Percentiles rank a stretch among this genome's conserved stretches.
Conservation (phyloP, 2,329 filamentous ascomycete genomes). For the Fusarium torreyae region DNA sequence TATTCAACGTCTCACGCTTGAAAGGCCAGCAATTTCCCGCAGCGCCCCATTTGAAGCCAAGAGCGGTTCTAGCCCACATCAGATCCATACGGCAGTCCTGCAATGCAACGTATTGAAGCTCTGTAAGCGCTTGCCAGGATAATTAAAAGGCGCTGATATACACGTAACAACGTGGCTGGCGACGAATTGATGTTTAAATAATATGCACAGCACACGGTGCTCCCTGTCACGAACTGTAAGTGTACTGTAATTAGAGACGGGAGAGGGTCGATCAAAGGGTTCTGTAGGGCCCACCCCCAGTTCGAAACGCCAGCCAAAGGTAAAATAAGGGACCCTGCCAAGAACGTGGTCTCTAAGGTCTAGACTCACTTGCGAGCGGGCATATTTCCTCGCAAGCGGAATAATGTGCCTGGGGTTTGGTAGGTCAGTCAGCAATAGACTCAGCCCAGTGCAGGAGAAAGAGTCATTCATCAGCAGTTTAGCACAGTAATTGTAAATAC, state of each 20-base stretch:
- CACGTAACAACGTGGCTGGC: slow-evolving; percentile 7
- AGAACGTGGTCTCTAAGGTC: slow-evolving; percentile 33
- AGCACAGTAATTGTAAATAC: slow-evolving; percentile 4
- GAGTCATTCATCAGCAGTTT: neutral
- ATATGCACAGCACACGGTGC: slow-evolving; percentile 23
- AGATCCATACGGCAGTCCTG: slow-evolving; percentile 1
- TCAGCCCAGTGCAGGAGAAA: slow-evolving; percentile 13
- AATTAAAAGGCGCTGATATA: neutral
- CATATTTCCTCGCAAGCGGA: slow-evolving; percentile 22
- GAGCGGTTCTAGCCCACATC: slow-evolving; percentile 8
- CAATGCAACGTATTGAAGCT: slow-evolving; percentile 19
- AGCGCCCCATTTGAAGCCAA: slow-evolving; percentile 3
- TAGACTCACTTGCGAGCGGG: slow-evolving; percentile 29
- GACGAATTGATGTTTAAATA: slow-evolving; percentile 1
- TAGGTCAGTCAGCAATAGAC: slow-evolving; percentile 26
- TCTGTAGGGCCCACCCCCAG: slow-evolving; percentile 25
- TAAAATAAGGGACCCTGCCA: slow-evolving; percentile 34
- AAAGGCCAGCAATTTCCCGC: slow-evolving; percentile 28
- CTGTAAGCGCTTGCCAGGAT: slow-evolving; percentile 11
- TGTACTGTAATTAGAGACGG: neutral
- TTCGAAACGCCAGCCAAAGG: slow-evolving; percentile 18
- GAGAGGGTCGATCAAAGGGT: slow-evolving; percentile 19
- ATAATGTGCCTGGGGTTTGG: neutral
- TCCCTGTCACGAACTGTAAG: slow-evolving; percentile 11
- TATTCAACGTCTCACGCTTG: slow-evolving; percentile 23